Evolutionary conservation across 768 basidiomycete genomes (phyloP).

Genomic region (Tricholoma sp.): DNA sequence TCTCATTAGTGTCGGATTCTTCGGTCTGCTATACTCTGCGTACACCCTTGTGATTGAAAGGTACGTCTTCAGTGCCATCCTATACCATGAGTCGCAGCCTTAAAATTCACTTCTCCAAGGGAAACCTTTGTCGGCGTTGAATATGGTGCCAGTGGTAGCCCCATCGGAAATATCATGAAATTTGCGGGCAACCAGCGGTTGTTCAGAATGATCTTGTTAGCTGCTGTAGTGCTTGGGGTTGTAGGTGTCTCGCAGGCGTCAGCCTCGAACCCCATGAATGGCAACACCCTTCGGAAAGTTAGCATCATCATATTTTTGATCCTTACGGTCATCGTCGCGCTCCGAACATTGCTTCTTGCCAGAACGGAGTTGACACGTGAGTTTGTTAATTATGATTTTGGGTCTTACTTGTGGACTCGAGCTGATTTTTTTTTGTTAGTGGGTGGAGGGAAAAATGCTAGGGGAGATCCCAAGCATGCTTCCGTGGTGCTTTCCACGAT

Average conservation of each 20-base stretch:
- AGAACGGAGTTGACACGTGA: neutral
- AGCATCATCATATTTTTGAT: neutral
- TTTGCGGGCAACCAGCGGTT: neutral
- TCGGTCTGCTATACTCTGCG: slow-evolving; percentile 36
- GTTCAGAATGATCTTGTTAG: neutral
- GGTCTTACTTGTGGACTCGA: neutral
- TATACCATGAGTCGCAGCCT: neutral
- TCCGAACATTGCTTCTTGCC: neutral
- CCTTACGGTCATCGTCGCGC: neutral
- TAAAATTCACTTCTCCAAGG: neutral
- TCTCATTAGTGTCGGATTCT: slow-evolving; percentile 37
- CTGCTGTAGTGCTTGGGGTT: neutral
- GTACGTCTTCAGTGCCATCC: slow-evolving; percentile 15
- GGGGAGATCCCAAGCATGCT: slow-evolving; percentile 22
- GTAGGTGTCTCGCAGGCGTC: neutral
- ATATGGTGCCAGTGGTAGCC: neutral
- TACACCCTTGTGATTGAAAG: slow-evolving; percentile 38
- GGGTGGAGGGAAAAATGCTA: neutral
- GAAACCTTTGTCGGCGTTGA: neutral
- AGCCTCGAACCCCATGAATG: neutral
- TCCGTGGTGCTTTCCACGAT: slow-evolving; percentile 27
- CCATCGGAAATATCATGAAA: neutral
- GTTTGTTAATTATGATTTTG: neutral
- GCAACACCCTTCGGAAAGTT: neutral
- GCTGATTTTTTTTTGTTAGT: neutral